These are phyloP conservation scores for Rubia balearica DNA, from an alignment of 305 asterid species.

Conservation along the genomic window DNA sequence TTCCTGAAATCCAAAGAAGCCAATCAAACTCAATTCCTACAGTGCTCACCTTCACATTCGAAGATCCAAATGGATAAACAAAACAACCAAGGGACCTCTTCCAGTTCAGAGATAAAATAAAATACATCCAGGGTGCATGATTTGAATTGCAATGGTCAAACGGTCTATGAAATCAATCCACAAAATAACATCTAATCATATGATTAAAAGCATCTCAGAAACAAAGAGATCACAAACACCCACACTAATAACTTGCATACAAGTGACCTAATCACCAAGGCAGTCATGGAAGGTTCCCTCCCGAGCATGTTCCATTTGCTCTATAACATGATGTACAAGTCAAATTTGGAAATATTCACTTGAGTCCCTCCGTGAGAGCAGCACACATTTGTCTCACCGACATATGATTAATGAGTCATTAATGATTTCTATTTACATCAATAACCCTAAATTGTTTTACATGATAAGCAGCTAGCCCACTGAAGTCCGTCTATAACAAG, in stretches of 20 bases:
- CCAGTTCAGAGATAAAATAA: not conserved
- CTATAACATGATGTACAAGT: not conserved
- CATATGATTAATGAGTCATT: not conserved
- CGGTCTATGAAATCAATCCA: not conserved
- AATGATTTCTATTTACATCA: not conserved
- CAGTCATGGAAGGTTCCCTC: not conserved
- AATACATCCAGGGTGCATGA: not conserved
- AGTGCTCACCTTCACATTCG: not conserved
- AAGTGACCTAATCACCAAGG: not conserved
- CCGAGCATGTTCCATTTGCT: not conserved
- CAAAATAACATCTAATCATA: not conserved
- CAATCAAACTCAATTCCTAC: not conserved
- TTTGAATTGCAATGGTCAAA: not conserved
- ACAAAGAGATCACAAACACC: not conserved
- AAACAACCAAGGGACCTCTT: not conserved
- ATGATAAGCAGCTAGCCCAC: not conserved
- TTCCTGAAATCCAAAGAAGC: constrained; percentile 28
- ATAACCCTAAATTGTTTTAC: not conserved
- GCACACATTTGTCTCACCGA: not conserved
- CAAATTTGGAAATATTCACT: not conserved
- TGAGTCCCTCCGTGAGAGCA: not conserved
- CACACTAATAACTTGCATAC: not conserved
- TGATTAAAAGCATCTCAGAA: not conserved
- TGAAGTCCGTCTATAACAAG: not conserved
- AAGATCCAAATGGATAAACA: not conserved